These are phyloP conservation scores for Sistotremastrum niveocremeum DNA, from an alignment of 768 basidiomycete genomes.

Conservation along the genomic window DNA sequence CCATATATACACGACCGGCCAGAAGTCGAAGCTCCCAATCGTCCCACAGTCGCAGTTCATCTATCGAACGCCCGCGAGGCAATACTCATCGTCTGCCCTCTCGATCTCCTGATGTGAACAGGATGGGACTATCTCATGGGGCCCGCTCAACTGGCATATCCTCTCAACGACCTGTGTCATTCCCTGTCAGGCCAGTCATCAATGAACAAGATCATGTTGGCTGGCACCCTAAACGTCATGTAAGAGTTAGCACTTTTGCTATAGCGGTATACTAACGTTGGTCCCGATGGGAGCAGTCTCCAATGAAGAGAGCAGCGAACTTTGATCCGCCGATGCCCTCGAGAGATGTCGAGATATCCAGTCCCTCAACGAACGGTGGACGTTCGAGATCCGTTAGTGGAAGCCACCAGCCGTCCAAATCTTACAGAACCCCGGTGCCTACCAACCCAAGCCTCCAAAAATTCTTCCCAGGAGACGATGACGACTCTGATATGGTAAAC, in stretches of 20 bases:
- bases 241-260: too few relatives aligned
- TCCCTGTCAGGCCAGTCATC: too few relatives aligned
- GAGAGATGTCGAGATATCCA: background rate
- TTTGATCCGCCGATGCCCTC: background rate
- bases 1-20: slow-evolving; percentile 14
- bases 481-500: slow-evolving; percentile 34
- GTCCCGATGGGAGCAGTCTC: too few relatives aligned
- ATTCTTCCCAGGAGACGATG: slow-evolving; percentile 78
- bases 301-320: background rate
- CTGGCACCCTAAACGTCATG: too few relatives aligned
- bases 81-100: background rate
- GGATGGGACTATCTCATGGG: too few relatives aligned
- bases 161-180: too few relatives aligned
- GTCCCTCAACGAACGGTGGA: background rate
- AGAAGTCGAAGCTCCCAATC: slow-evolving; percentile 37
- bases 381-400: background rate
- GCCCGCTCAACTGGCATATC: too few relatives aligned
- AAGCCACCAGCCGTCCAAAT: background rate
- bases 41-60: slow-evolving; percentile 43
- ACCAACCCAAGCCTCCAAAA: slow-evolving; percentile 49
- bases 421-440: slow-evolving; percentile 36
- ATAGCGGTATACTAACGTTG: too few relatives aligned
- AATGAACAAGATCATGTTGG: too few relatives aligned
- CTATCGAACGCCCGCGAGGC: slow-evolving; percentile 1
- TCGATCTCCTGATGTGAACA: too few relatives aligned